Evolutionary conservation across 2,329 filamentous ascomycete species (phyloP).

Genomic region (Parastagonospora avenae): DNA sequence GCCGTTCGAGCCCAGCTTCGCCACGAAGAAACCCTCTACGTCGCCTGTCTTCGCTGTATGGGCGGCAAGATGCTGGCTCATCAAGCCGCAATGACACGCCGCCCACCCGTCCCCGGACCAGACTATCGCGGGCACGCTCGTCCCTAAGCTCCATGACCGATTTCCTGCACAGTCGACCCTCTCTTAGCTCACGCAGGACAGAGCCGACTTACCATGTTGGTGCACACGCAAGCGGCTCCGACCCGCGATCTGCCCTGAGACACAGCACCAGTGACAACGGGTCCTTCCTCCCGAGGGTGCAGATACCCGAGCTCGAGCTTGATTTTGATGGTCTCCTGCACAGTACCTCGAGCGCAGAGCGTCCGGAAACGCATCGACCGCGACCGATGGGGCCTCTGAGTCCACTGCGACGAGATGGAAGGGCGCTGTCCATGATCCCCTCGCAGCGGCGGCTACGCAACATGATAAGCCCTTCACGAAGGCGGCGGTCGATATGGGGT

Average conservation of each 20-base stretch:
- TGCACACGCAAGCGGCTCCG: constrained; percentile 18
- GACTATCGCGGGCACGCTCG: constrained; percentile 43
- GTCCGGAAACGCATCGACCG: constrained; percentile 21
- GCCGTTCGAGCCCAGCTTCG: constrained; percentile 24
- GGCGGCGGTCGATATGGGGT: constrained; percentile 56
- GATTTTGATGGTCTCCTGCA: constrained; percentile 44
- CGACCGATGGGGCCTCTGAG: constrained; percentile 21
- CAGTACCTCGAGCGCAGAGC: constrained; percentile 20
- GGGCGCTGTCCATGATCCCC: constrained; percentile 44
- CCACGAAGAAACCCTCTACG: constrained; percentile 37
- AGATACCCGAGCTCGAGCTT: constrained; percentile 45
- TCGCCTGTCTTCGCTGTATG: constrained; percentile 34
- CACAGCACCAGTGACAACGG: constrained; percentile 34
- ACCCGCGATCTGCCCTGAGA: constrained; percentile 24
- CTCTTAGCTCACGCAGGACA: constrained; percentile 22
- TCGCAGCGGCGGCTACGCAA: constrained; percentile 47
- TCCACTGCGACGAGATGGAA: constrained; percentile 34
- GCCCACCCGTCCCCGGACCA: constrained; percentile 34
- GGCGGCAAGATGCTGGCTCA: constrained; percentile 38
- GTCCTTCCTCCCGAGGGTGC: constrained; percentile 39
- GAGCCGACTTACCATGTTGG: constrained; percentile 19
- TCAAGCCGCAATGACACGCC: constrained; percentile 22
- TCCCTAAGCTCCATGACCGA: constrained; percentile 43
- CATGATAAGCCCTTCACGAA: constrained; percentile 52
- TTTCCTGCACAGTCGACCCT: constrained; percentile 36